Conservation (phyloP, 495 filamentous ascomycete genomes). For the Geopyxis carbonaria region DNA sequence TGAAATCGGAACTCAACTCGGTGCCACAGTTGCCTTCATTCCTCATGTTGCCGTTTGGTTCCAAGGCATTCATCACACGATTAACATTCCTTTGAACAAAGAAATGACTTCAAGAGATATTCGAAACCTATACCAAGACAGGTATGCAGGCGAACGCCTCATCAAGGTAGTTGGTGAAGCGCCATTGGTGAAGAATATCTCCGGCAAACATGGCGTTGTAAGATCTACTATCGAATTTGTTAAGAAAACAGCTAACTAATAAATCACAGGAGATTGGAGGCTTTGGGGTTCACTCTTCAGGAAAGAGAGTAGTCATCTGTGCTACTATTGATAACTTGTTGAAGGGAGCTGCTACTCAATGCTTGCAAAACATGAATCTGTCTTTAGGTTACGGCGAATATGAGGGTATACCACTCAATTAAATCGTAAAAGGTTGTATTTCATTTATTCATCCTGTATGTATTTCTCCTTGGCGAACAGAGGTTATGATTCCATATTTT, state of each 20-base stretch:
- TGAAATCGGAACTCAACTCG: slow-evolving; percentile 70
- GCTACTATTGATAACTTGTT: slow-evolving; percentile 96
- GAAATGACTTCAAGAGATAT: slow-evolving; percentile 82
- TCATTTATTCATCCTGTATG: too few relatives aligned
- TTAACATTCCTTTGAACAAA: slow-evolving; percentile 70
- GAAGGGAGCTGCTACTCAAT: slow-evolving; percentile 94
- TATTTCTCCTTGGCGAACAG: too few relatives aligned
- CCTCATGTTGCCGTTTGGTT: slow-evolving; percentile 97
- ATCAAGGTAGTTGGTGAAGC: slow-evolving; percentile 83
- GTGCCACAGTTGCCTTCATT: slow-evolving; percentile 64
- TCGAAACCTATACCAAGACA: slow-evolving; percentile 84
- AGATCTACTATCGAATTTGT: slow-evolving; percentile 4
- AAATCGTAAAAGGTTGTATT: too few relatives aligned
- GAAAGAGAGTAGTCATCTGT: slow-evolving; percentile 83
- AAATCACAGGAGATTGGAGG: slow-evolving; percentile 58
- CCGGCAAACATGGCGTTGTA: slow-evolving; percentile 66
- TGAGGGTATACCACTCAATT: slow-evolving; percentile 59
- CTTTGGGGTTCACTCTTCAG: slow-evolving; percentile 74
- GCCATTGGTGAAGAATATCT: slow-evolving; percentile 74
- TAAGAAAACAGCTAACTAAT: slow-evolving; percentile 4
- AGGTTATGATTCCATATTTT: too few relatives aligned
- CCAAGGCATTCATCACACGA: slow-evolving; percentile 86
- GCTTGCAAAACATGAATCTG: slow-evolving; percentile 95
- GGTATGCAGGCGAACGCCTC: slow-evolving; percentile 86
- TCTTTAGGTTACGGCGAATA: slow-evolving; percentile 85